Conservation (phyloP, 2,329 filamentous ascomycete genomes). For the Verticillium zaregamsianum region DNA sequence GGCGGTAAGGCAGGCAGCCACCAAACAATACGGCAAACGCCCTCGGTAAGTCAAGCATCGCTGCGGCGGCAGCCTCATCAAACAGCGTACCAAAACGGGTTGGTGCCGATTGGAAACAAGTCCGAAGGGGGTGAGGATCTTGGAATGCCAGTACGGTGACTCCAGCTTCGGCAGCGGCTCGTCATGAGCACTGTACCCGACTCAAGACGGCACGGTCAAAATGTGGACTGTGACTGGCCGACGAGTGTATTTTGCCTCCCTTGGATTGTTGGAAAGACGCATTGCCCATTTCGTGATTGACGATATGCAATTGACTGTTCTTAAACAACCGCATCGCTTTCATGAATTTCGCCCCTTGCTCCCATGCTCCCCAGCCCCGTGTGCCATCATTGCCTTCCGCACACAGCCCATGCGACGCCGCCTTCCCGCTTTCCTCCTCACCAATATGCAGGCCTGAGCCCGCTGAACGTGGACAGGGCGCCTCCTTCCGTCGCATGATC, state of each 20-base stretch:
- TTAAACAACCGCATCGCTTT: background rate
- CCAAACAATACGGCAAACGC: background rate
- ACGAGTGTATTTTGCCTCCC: too few relatives aligned
- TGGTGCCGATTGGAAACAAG: background rate
- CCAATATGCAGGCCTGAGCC: conserved; percentile 58
- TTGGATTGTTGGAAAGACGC: too few relatives aligned
- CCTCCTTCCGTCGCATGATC: conserved; percentile 47
- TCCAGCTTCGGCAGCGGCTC: too few relatives aligned
- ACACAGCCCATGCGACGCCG: background rate
- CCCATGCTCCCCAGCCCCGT: background rate
- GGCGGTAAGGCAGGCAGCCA: background rate
- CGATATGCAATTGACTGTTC: background rate
- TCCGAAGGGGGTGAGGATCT: too few relatives aligned
- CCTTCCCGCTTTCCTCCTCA: conserved; percentile 24
- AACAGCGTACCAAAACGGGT: too few relatives aligned
- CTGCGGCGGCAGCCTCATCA: background rate
- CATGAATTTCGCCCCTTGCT: background rate
- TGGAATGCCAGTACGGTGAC: too few relatives aligned
- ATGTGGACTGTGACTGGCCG: too few relatives aligned
- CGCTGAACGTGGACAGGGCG: conserved; percentile 51
- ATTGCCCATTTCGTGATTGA: background rate
- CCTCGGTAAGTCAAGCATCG: background rate
- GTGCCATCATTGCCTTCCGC: background rate
- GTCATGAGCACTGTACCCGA: too few relatives aligned
- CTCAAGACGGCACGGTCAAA: too few relatives aligned